A percentile compares a stretch with the other conserved stretches of the same genome.
Evolutionary conservation across 495 filamentous ascomycete genomes (phyloP).

Genomic region (Halenospora varia): DNA sequence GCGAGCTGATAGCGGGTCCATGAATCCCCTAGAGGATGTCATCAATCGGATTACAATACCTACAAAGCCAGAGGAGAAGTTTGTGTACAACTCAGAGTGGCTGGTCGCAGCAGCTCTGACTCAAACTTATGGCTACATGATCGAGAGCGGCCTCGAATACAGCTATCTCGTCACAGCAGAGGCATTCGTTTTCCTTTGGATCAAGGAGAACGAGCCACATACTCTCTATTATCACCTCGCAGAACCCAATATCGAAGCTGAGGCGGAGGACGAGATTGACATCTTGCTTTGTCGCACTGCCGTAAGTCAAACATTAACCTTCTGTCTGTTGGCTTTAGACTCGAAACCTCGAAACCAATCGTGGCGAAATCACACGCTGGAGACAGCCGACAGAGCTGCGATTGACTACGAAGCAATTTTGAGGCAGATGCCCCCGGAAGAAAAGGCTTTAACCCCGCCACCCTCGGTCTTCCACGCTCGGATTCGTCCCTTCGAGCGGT

Average conservation of each 20-base stretch:
- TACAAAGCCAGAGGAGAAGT: constrained; percentile 18
- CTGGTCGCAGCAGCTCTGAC: constrained; percentile 22
- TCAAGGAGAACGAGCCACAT: constrained; percentile 31
- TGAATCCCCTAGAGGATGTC: constrained; percentile 19
- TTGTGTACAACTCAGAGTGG: constrained; percentile 22
- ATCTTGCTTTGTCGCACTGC: constrained; percentile 20
- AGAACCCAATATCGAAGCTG: constrained; percentile 31
- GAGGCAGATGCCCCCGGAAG: constrained; percentile 25
- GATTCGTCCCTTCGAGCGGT: constrained; percentile 17
- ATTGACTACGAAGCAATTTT: constrained; percentile 23
- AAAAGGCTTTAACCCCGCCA: constrained; percentile 27
- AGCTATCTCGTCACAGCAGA: constrained; percentile 32
- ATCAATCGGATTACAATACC: constrained; percentile 22
- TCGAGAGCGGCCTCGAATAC: constrained; percentile 29
- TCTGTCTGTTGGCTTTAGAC: constrained; percentile 19
- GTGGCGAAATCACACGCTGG: constrained; percentile 29
- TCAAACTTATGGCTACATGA: constrained; percentile 30
- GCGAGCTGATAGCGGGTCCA: constrained; percentile 20
- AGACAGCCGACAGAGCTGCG: constrained; percentile 18
- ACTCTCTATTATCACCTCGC: constrained; percentile 36
- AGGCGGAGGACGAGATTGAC: constrained; percentile 8
- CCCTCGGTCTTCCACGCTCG: constrained; percentile 20
- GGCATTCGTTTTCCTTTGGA: constrained; percentile 28
- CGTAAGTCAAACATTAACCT: constrained; percentile 18
- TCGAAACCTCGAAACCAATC: constrained; percentile 25